phyloP scores from a whole-genome alignment of 2,329 filamentous ascomycete genomes.

The Aspergillus ochraceoroseus region DNA sequence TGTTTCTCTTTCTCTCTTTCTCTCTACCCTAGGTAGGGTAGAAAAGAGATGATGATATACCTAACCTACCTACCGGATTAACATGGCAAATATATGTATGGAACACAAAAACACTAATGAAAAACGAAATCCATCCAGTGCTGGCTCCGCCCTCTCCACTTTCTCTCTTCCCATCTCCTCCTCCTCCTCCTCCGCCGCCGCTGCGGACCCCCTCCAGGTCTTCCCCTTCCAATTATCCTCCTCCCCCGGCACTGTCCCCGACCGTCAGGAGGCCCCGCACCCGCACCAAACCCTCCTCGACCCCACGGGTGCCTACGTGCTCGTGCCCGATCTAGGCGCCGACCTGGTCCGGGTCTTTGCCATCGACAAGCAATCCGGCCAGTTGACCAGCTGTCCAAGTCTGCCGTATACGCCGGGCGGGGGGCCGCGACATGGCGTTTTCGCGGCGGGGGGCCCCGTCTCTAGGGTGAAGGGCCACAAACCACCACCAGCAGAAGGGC shows the following conservation, averaged over 20 bases:
- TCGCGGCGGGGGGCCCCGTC: slow-evolving; percentile 33
- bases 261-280: slow-evolving; percentile 54
- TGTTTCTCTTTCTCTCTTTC: slow-evolving; percentile 17
- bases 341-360: slow-evolving; percentile 59
- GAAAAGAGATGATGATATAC: too few relatives aligned
- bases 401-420: slow-evolving; percentile 46
- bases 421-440: slow-evolving; percentile 63
- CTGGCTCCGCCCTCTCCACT: slow-evolving; percentile 32
- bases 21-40: too few relatives aligned
- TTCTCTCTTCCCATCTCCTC: slow-evolving; percentile 33
- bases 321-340: slow-evolving; percentile 62
- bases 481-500: too few relatives aligned
- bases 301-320: slow-evolving; percentile 58
- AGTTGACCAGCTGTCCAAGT: slow-evolving; percentile 46
- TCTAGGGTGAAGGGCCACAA: neutral
- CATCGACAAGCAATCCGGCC: slow-evolving; percentile 45
- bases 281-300: slow-evolving; percentile 63
- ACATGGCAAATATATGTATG: neutral
- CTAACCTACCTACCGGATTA: too few relatives aligned
- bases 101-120: neutral
- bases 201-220: slow-evolving; percentile 31
- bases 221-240: slow-evolving; percentile 42
- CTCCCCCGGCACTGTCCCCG: slow-evolving; percentile 37
- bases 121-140: slow-evolving; percentile 17
- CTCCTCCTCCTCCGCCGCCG: too few relatives aligned